Base-by-base conservation (phyloP, 78 protist species). In the Andalucia godoyi region DNA sequence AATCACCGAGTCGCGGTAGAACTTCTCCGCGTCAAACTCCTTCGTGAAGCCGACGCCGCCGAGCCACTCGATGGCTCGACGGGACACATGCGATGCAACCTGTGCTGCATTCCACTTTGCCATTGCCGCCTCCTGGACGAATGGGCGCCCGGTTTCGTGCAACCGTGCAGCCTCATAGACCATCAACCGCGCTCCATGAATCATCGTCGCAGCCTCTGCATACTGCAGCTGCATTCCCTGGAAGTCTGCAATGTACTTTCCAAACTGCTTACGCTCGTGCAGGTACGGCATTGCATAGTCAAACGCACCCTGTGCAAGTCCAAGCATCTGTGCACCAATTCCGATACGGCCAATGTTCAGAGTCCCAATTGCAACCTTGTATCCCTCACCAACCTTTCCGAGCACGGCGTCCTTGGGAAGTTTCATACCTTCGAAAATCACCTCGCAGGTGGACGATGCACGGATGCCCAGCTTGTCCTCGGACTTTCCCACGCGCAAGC, bases 21-120 rank as follows among this genome's bases (percentile, higher is more conserved):
- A 71, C 36, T 87, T 74, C 72, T 93, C 97, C 17, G 86, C 92
- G 0, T 80, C 87, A 68, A 76, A 86, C 50, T 87, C 93, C 58
- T 76, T 76, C 17, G 88, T 86, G 58, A 81, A 89, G 38, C 97
- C 97, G 75, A 93, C 92, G 33, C 97, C 97, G 4, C 97, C 97
- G 39, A 89, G 36, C 74, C 76, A 69, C 59, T 87, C 86, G 36
- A 93, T 74, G 42, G 80, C 63, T 60, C 65, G 23, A 5, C 71
- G 38, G 6, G 86, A 33, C 9, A 67, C 75, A 10, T 69, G 50
- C 57, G 76, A 79, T 13, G 89, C 87, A 34, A 89, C 72, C 57
- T 84, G 77, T 12, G 92, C 72, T 10, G 91, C 80, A 33, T 66
- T 77, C 27, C 85, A 79, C 84, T 93, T 93, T 4, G 95, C 97